Percentiles rank a stretch among this genome's conserved stretches.
These are phyloP conservation scores for Symbiodinium pilosum DNA, from an alignment of 73 alveolate genomes.

Conservation along the genomic window DNA sequence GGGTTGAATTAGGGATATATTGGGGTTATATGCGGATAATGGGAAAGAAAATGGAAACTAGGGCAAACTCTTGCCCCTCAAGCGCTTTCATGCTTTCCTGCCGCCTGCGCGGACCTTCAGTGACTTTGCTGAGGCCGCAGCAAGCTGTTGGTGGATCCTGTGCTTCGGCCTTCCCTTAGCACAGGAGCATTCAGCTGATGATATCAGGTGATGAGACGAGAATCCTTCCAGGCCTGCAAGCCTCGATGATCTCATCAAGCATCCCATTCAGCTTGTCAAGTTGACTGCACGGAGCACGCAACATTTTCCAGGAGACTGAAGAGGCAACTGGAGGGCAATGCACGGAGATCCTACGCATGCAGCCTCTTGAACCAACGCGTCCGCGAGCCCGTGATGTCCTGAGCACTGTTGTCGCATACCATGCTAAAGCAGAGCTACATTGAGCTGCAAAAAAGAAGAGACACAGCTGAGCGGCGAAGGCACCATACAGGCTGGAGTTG, in stretches of 20 bases:
- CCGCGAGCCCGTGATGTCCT: constrained; percentile 67
- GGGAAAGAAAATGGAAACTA: background rate
- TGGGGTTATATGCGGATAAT: background rate
- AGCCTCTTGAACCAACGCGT: constrained; percentile 80
- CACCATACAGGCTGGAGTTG: constrained; percentile 82
- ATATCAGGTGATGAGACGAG: background rate
- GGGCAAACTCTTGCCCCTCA: background rate
- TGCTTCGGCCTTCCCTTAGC: background rate
- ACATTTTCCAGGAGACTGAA: background rate
- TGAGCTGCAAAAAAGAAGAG: too few species aligned
- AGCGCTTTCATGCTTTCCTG: too few species aligned
- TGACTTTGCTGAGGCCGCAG: background rate
- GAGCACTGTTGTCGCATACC: background rate
- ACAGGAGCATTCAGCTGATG: background rate
- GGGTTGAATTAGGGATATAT: background rate
- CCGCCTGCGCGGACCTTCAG: too few species aligned
- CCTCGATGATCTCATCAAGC: constrained; percentile 85
- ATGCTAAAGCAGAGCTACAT: background rate
- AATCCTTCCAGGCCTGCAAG: background rate
- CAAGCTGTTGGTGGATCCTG: constrained; percentile 12
- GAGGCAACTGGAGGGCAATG: too few species aligned
- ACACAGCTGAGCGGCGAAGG: constrained; percentile 43
- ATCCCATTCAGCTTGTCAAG: constrained; percentile 66
- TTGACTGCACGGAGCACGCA: background rate
- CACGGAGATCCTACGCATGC: too few species aligned